Evolutionary conservation across 2,329 filamentous ascomycete genomes (phyloP).

Genomic region (Hymenoscyphus occultus): DNA sequence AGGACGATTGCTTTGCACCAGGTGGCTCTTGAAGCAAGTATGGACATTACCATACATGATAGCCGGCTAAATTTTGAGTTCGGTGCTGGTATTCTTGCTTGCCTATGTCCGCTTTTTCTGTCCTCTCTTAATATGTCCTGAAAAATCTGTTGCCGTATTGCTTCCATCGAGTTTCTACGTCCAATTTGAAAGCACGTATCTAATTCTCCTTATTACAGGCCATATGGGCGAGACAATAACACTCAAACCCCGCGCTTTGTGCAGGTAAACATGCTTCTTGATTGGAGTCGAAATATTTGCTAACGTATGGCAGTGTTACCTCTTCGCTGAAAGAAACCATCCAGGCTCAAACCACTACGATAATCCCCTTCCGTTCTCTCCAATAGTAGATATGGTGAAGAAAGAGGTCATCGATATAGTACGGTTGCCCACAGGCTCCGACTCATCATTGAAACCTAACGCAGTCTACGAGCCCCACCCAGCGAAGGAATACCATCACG

Average conservation of each 20-base stretch:
- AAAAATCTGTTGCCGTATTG: too few relatives aligned
- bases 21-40: too few relatives aligned
- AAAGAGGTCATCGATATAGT: conserved; percentile 27
- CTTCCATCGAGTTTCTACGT: too few relatives aligned
- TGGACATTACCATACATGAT: too few relatives aligned
- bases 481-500: conserved; percentile 29
- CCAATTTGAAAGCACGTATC: neutral
- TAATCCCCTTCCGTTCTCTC: conserved; percentile 28
- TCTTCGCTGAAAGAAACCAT: conserved; percentile 25
- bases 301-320: conserved; percentile 25
- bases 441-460: conserved; percentile 20
- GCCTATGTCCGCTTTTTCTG: too few relatives aligned
- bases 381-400: conserved; percentile 27
- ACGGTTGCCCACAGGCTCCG: conserved; percentile 26
- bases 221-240: conserved; percentile 30
- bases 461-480: conserved; percentile 20
- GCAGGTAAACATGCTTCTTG: conserved; percentile 16
- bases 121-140: too few relatives aligned
- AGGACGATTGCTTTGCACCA: too few relatives aligned
- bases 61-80: too few relatives aligned
- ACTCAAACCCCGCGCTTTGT: conserved; percentile 26
- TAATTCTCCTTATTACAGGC: conserved; percentile 1
- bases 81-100: too few relatives aligned
- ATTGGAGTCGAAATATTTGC: neutral
- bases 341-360: conserved; percentile 32